Evolutionary conservation across 805 yeast species (phyloP), one percentile per base, ranked within the genome.

Genomic region (Priceomyces medius): DNA sequence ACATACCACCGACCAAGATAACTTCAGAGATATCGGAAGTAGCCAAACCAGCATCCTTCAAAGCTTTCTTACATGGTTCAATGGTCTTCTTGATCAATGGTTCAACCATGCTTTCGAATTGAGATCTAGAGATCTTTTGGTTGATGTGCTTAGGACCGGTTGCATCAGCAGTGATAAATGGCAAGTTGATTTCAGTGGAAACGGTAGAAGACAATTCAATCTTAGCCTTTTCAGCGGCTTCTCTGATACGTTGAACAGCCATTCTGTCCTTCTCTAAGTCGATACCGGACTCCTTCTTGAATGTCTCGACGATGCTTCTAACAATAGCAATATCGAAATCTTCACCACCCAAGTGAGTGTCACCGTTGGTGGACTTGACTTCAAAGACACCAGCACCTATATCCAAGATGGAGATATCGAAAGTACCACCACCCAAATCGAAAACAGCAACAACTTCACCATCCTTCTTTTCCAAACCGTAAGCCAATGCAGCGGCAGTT

Each of bases 341-440:
- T 74, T 86, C 95, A 76, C 95, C 95, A 74, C 95, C 95, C 63
- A 86, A 74, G 73, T 86, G 95, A 54, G 95, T 86, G 73, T 86
- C 93, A 82, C 95, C 97, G 73, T 90, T 90, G 63, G 97, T 89
- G 49, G 97, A 88, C 76, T 89, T 89, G 67, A 89, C 97, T 79
- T 89, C 97, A 60, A 89, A 89, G 54, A 89, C 97, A 79, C 97
- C 97, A 64, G 89, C 88, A 74, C 90, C 96, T 59, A 89, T 90
- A 77, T 90, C 97, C 64, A 89, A 79, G 66, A 89, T 87, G 57
- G 97, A 89, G 71, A 89, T 85, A 85, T 89, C 97, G 67, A 89
- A 89, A 60, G 97, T 89, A 82, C 97, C 97, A 71, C 97, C 97
- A 82, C 97, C 97, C 63, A 89, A 79, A 74, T 89, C 97, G 75